Evolutionary conservation across 177 flowering plant species (phyloP).

Genomic region (Vitis hybrid): DNA sequence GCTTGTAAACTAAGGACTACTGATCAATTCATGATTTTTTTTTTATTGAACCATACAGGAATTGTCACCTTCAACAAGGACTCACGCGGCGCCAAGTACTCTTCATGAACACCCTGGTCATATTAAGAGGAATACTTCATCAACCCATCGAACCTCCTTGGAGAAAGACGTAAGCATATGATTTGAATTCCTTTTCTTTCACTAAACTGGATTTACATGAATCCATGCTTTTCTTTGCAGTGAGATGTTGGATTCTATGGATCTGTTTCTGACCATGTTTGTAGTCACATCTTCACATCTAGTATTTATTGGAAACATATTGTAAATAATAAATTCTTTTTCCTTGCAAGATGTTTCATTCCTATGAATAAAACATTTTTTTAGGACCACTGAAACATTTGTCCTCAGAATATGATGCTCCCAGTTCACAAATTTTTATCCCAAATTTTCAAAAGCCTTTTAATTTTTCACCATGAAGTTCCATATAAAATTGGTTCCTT

Average conservation of each 20-base stretch:
- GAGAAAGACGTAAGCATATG: slow-evolving; percentile 71
- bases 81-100: slow-evolving; percentile 31
- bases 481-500: too few species aligned
- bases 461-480: too few species aligned
- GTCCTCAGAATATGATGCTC: too few species aligned
- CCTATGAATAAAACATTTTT: too few species aligned
- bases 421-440: too few species aligned
- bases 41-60: slow-evolving; percentile 28
- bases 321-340: too few species aligned
- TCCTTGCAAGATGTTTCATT: too few species aligned
- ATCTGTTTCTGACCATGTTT: not conserved
- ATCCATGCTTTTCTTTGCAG: not conserved
- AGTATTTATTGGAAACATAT: not conserved
- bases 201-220: not conserved
- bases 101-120: slow-evolving; percentile 27
- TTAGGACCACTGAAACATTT: too few species aligned
- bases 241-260: not conserved
- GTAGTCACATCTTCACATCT: not conserved
- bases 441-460: too few species aligned
- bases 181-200: not conserved
- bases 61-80: slow-evolving; percentile 28
- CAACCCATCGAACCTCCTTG: slow-evolving; percentile 61
- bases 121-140: slow-evolving; percentile 24
- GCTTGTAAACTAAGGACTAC: not conserved
- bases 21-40: not conserved